phyloP scores from a whole-genome alignment of 305 asterid genomes.

The Euphrasia arctica region DNA sequence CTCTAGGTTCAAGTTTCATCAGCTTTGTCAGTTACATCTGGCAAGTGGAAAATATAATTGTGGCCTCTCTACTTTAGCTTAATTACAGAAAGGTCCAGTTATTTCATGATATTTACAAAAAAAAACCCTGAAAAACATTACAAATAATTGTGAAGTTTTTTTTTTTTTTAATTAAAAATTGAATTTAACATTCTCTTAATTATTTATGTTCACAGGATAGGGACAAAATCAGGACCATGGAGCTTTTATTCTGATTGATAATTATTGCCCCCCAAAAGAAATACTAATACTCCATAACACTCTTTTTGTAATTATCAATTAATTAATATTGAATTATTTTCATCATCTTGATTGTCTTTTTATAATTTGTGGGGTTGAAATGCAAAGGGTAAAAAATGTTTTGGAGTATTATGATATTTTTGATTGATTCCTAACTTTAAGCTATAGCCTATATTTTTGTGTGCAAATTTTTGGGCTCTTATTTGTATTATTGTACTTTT shows the following conservation, averaged over 20 bases:
- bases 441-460: background rate
- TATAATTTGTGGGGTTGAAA: background rate
- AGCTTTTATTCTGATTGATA: background rate
- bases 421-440: constrained; percentile 22
- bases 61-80: no score
- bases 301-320: background rate
- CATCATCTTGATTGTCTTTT: no score
- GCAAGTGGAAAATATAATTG: no score
- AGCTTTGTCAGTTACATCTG: background rate
- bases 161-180: background rate
- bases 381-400: background rate
- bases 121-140: background rate
- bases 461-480: constrained; percentile 2
- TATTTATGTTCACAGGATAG: background rate
- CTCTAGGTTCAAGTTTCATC: background rate
- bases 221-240: constrained; percentile 3
- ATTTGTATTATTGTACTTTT: background rate
- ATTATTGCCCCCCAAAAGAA: no score
- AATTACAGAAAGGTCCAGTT: no score
- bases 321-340: no score
- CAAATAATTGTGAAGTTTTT: no score
- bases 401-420: background rate
- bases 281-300: background rate
- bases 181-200: background rate
- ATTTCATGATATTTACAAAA: background rate